phyloP scores from a whole-genome alignment of 768 basidiomycete species.

The Candolleomyces efflorescens region DNA sequence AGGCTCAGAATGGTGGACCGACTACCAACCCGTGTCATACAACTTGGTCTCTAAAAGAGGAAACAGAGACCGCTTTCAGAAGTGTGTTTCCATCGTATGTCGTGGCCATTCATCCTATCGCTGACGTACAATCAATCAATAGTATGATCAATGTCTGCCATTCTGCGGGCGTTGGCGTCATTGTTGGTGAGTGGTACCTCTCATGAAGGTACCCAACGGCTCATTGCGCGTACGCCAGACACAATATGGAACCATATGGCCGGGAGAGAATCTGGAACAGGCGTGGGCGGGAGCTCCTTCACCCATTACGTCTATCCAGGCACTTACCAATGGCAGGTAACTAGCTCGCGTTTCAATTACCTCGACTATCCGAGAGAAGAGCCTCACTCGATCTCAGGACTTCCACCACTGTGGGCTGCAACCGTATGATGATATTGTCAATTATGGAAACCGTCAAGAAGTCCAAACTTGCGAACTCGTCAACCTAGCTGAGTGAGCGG shows the following conservation, averaged over 20 bases:
- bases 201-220: neutral
- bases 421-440: slow-evolving; percentile 46
- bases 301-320: slow-evolving; percentile 54
- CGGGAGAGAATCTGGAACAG: slow-evolving; percentile 42
- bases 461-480: slow-evolving; percentile 55
- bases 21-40: slow-evolving; percentile 69
- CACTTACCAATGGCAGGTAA: slow-evolving; percentile 41
- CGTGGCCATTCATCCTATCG: slow-evolving; percentile 7
- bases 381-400: slow-evolving; percentile 24
- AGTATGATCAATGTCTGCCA: slow-evolving; percentile 51
- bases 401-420: slow-evolving; percentile 65
- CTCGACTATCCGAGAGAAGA: neutral
- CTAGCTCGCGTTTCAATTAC: slow-evolving; percentile 9
- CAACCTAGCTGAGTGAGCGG: slow-evolving; percentile 48
- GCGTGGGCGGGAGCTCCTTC: slow-evolving; percentile 46
- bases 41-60: slow-evolving; percentile 63
- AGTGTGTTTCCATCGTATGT: slow-evolving; percentile 14
- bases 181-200: slow-evolving; percentile 33
- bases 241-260: slow-evolving; percentile 70
- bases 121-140: neutral
- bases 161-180: slow-evolving; percentile 52
- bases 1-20: slow-evolving; percentile 70
- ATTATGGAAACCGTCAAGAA: slow-evolving; percentile 49
- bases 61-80: slow-evolving; percentile 46
- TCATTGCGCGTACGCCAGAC: slow-evolving; percentile 22